Conservation (phyloP, 306 rosid genomes). For the Dicorynia guianensis region DNA sequence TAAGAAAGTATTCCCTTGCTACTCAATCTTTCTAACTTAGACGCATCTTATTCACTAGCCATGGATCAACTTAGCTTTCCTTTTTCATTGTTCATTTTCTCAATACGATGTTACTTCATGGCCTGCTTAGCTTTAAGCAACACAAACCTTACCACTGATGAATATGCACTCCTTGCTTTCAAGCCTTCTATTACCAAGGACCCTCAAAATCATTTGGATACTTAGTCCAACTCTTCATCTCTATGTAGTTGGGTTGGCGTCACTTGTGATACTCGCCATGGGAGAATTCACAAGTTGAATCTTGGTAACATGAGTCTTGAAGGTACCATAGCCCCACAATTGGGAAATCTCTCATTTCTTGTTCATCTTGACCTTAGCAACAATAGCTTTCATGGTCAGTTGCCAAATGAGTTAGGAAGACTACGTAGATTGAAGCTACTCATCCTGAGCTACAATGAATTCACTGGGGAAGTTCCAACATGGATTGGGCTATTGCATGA, state of each 20-base stretch:
- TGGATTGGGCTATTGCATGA: slow-evolving; percentile 36
- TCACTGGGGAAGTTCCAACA: slow-evolving; percentile 14
- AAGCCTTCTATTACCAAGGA: slow-evolving; percentile 9
- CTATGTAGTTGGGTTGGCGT: slow-evolving; percentile 41
- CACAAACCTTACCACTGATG: slow-evolving; percentile 27
- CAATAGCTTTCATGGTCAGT: too few relatives aligned
- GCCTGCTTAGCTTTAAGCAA: background rate
- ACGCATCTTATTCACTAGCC: too few relatives aligned
- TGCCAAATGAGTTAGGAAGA: too few relatives aligned
- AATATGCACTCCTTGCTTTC: slow-evolving; percentile 32
- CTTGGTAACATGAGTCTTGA: slow-evolving; percentile 23
- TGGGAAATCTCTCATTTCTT: too few relatives aligned
- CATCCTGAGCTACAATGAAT: slow-evolving; percentile 25
- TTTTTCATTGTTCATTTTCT: slow-evolving; percentile 16
- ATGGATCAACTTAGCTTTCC: background rate
- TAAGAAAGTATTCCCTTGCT: too few relatives aligned
- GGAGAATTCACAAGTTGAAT: slow-evolving; percentile 10
- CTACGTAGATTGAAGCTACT: slow-evolving; percentile 22
- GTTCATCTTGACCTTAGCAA: too few relatives aligned
- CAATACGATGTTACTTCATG: slow-evolving; percentile 9
- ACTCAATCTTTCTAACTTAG: too few relatives aligned
- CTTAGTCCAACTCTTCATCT: slow-evolving; percentile 29
- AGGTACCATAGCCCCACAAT: slow-evolving; percentile 33
- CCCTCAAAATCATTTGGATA: slow-evolving; percentile 13
- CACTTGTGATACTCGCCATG: slow-evolving; percentile 25